Percentiles rank a stretch among this genome's conserved stretches.
phyloP scores from a whole-genome alignment of 176 grass and related monocot species.

The Urochloa ruziziensis region DNA sequence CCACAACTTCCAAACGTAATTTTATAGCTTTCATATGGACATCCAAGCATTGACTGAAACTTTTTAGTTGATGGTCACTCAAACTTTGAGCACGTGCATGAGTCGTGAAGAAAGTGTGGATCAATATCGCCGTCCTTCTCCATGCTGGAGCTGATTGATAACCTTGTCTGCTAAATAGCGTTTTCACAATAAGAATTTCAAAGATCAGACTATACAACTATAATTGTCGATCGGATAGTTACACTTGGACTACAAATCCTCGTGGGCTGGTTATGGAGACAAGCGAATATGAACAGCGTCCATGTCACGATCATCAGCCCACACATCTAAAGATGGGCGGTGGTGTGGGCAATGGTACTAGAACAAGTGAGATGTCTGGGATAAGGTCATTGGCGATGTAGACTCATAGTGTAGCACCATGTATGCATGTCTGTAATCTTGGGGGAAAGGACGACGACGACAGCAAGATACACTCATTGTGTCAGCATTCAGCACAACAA shows the following conservation, averaged over 20 bases:
- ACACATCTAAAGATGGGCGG: neutral
- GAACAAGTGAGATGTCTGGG: neutral
- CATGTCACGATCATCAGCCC: neutral
- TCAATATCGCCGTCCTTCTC: neutral
- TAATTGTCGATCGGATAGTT: neutral
- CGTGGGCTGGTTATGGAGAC: conserved; percentile 11
- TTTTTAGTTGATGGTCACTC: neutral
- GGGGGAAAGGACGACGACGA: neutral
- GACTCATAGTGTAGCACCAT: neutral
- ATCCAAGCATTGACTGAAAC: neutral
- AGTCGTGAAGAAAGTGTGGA: neutral
- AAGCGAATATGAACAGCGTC: neutral
- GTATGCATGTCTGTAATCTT: neutral
- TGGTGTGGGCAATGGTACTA: neutral
- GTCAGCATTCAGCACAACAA: neutral
- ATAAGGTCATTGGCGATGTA: neutral
- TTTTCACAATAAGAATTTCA: neutral
- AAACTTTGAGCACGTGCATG: neutral
- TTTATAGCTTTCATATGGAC: neutral
- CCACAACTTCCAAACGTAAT: neutral
- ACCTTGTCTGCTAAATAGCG: neutral
- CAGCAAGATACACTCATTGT: neutral
- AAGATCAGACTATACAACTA: neutral
- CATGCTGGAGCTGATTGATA: neutral
- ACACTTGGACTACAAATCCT: neutral